Base-by-base conservation (phyloP, 2,329 filamentous ascomycete species). In the Colletotrichum sp. region DNA sequence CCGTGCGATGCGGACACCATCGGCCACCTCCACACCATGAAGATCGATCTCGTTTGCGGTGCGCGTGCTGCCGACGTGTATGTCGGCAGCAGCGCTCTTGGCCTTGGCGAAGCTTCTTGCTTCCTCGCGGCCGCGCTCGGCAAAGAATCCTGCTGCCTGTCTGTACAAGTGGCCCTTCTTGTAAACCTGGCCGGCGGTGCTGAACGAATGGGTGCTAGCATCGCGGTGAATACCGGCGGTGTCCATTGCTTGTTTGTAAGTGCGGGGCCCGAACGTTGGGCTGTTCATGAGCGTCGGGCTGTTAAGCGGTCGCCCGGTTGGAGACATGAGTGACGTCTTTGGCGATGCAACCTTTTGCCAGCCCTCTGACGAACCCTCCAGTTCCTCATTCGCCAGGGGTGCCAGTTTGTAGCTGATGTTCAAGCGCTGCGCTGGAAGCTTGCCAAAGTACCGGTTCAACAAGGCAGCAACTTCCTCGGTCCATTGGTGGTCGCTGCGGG, bases 21-120 rank as follows among this genome's bases (percentile, higher is more conserved):
- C 94, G 65, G 92, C 88, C 2, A 98, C 96, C 60, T 90, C 92
- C 7, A 98, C 92, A 8, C 95, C 95, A 82, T 98, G 96, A 30
- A 98, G 87, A 83, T 98, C 96, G 9, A 98, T 87, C 25, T 89
- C 86, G 2, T 84, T 87, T 2, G 82, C 75, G 0, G 88, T 89
- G 67, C 94, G 96, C 81, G 96, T 93, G 12, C 85, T 82, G 13
- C 92, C 88, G 2, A 96, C 96, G 5, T 93, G 88, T 0, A 90
- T 84, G 80, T 97, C 94, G 2, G 95, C 95, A 2, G 92, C 92
- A 0, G 88, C 87, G n/a, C 92, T 92, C 22, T 88, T 87, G n/a
- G 92, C 90, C 22, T 86, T 86, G 77, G 90, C 90, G 3, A 92
- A 90, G 59, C 87, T 87, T 15, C 87, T 89, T 6, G 90, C 87